phyloP scores from a whole-genome alignment of 805 yeast genomes.

The Barnettozyma siamensis region DNA sequence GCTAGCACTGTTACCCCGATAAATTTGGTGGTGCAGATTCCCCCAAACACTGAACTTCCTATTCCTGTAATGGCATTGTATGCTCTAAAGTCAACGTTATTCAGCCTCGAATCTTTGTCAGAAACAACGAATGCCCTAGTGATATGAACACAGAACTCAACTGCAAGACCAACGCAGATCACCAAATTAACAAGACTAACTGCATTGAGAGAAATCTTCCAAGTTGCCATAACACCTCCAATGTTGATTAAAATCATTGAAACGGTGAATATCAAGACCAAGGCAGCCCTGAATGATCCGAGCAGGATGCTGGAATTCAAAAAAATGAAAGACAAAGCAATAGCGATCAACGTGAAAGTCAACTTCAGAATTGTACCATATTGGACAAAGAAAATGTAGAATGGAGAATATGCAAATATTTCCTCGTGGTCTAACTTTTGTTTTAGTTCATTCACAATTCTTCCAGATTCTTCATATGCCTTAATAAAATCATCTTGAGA shows the following conservation, averaged over 20 bases:
- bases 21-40: slow-evolving; percentile 83
- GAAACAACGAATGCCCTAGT: slow-evolving; percentile 60
- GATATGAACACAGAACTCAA: slow-evolving; percentile 88
- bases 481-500: slow-evolving; percentile 80
- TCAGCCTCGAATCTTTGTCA: slow-evolving; percentile 30
- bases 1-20: slow-evolving; percentile 85
- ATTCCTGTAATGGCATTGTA: slow-evolving; percentile 63
- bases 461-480: slow-evolving; percentile 67
- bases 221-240: slow-evolving; percentile 72
- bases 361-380: slow-evolving; percentile 60
- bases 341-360: slow-evolving; percentile 46
- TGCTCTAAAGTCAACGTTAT: slow-evolving; percentile 28
- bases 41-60: slow-evolving; percentile 89
- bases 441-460: slow-evolving; percentile 57
- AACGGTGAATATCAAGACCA: slow-evolving; percentile 52
- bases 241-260: slow-evolving; percentile 61
- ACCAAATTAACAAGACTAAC: slow-evolving; percentile 83
- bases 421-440: slow-evolving; percentile 35
- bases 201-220: slow-evolving; percentile 79
- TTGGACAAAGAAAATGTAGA: slow-evolving; percentile 89
- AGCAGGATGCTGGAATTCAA: slow-evolving; percentile 48
- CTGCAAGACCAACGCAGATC: slow-evolving; percentile 90
- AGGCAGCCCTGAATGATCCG: slow-evolving; percentile 61
- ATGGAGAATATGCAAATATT: slow-evolving; percentile 87
- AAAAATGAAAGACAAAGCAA: slow-evolving; percentile 51